These are phyloP conservation scores for Salix exigua DNA, from an alignment of 345 rosid genomes.

Conservation along the genomic window DNA sequence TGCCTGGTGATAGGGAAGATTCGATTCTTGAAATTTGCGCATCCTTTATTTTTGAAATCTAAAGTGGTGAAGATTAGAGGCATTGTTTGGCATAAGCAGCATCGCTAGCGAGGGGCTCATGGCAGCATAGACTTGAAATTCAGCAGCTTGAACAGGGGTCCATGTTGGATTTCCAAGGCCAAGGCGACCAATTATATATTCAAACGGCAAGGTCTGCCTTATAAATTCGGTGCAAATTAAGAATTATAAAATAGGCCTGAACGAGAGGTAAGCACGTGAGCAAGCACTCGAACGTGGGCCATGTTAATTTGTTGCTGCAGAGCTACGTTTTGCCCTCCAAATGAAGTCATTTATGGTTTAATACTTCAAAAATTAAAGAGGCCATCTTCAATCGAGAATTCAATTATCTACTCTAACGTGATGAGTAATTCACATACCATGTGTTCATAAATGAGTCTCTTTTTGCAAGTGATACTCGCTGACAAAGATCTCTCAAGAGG, in stretches of 20 bases:
- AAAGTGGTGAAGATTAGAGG: conserved; percentile 40
- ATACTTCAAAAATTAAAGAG: background rate
- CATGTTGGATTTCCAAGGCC: conserved; percentile 43
- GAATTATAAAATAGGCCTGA: background rate
- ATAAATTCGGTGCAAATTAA: conserved; percentile 4
- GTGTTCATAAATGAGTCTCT: background rate
- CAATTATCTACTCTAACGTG: background rate
- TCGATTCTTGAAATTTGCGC: conserved; percentile 55
- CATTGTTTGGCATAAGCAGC: conserved; percentile 42
- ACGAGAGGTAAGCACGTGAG: conserved; percentile 4
- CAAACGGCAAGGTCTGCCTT: conserved; percentile 16
- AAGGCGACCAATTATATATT: conserved; percentile 17
- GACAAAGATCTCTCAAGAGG: background rate
- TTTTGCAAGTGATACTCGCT: background rate
- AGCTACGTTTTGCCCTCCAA: background rate
- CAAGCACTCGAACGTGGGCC: background rate
- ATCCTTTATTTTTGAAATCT: conserved; percentile 11
- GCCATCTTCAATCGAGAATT: background rate
- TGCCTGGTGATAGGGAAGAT: conserved; percentile 64
- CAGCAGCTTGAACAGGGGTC: conserved; percentile 27
- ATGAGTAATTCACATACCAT: background rate
- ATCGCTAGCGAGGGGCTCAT: conserved; percentile 13
- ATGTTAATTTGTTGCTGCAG: conserved; percentile 1
- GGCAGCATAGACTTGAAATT: conserved; percentile 23
- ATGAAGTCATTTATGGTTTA: background rate